These are phyloP conservation scores for Atkinsonella hypoxylon DNA, from an alignment of 2,329 filamentous ascomycete genomes.

Conservation along the genomic window DNA sequence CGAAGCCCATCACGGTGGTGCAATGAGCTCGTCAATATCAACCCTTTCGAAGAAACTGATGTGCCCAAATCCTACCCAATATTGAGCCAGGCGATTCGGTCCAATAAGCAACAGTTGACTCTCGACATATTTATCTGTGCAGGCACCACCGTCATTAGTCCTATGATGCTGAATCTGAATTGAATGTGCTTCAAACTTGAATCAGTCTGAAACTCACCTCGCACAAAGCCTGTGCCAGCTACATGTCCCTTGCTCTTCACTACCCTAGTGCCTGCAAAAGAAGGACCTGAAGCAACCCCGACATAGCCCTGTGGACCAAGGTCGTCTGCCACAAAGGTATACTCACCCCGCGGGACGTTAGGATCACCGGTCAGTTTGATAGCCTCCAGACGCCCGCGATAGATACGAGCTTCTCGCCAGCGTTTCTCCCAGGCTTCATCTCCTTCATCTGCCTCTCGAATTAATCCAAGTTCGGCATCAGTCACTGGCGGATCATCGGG, in stretches of 20 bases:
- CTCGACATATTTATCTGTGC: constrained; percentile 58
- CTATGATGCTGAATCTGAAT: background rate
- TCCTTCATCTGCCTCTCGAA: constrained; percentile 28
- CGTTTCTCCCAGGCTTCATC: constrained; percentile 33
- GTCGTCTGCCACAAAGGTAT: constrained; percentile 70
- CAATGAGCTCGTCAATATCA: constrained; percentile 40
- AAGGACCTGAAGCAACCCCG: constrained; percentile 48
- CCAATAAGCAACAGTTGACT: constrained; percentile 70
- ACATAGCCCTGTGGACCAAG: constrained; percentile 56
- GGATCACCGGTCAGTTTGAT: constrained; percentile 88
- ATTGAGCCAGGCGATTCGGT: constrained; percentile 64
- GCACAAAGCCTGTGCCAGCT: constrained; percentile 56
- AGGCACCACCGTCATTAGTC: constrained; percentile 1
- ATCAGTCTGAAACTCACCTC: constrained; percentile 43
- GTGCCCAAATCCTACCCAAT: constrained; percentile 57
- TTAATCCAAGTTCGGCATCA: constrained; percentile 28
- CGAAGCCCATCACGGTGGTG: constrained; percentile 10
- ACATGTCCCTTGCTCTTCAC: constrained; percentile 69
- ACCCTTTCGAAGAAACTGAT: constrained; percentile 51
- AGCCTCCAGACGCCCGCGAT: constrained; percentile 61
- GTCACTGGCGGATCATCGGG: constrained; percentile 34
- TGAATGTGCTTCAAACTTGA: background rate
- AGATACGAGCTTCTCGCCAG: constrained; percentile 34
- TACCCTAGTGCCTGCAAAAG: constrained; percentile 62
- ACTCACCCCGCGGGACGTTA: constrained; percentile 78